Conservation (phyloP, 1,284 basidiomycete genomes). For the Puccinia triticina region DNA sequence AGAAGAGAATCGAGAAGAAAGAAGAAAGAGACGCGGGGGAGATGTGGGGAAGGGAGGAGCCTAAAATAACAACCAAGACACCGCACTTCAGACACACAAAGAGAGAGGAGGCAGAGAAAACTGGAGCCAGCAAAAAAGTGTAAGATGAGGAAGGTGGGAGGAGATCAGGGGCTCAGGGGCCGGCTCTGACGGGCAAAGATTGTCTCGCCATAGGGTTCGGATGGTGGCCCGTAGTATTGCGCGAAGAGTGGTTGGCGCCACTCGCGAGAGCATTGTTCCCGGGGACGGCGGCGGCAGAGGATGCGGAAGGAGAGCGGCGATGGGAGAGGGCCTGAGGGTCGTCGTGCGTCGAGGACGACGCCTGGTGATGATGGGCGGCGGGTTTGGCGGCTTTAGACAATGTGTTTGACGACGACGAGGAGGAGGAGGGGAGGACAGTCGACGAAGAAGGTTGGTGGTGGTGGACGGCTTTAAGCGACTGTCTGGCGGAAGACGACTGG, state of each 20-base stretch:
- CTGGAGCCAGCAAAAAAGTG: neutral
- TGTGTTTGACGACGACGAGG: neutral
- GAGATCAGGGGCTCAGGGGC: constrained; percentile 9
- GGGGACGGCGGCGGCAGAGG: neutral
- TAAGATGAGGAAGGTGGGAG: neutral
- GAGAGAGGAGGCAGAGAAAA: too few species aligned
- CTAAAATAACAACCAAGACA: too few species aligned
- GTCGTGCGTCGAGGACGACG: too few species aligned
- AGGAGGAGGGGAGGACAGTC: neutral
- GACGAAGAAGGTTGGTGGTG: neutral
- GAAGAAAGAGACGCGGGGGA: neutral
- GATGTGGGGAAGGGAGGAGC: neutral
- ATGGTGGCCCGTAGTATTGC: neutral
- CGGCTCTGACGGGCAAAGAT: constrained; percentile 36
- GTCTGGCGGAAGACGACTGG: constrained; percentile 16
- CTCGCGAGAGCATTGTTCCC: neutral
- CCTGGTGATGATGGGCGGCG: too few species aligned
- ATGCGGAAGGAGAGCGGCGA: neutral
- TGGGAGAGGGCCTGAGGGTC: too few species aligned
- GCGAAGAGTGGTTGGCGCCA: neutral
- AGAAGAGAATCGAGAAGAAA: neutral
- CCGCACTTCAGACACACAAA: too few species aligned
- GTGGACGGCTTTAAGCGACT: neutral
- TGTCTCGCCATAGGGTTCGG: neutral
- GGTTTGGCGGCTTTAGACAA: too few species aligned